Base-by-base conservation (phyloP, 2,329 filamentous ascomycete genomes). In the Ploettnerulaceae sp. region DNA sequence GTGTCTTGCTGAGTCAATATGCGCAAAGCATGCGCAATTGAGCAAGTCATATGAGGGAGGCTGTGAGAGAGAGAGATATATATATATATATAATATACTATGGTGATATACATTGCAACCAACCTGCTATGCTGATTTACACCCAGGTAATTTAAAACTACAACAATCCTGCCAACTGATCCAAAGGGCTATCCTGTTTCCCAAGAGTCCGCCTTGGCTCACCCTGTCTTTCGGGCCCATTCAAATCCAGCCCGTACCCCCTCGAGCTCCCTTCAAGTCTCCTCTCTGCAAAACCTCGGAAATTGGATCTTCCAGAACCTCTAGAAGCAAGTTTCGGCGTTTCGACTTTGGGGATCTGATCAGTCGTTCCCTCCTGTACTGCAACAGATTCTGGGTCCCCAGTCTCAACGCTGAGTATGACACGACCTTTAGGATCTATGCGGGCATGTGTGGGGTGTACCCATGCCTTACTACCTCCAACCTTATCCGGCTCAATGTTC, bases 381-480 rank as follows among this genome's bases (percentile, higher is more conserved):
- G 59, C 59, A 34, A 63, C 51, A 22, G 57, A 56, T 18, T 56
- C 56, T 1, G 43, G 37, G 43, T 61, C 51, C n/a, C 59, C 62
- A 17, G 32, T 14, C 1, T 35, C 29, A 2, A 65, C 56, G 2
- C 28, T 46, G 32, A 65, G 29, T 2, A 56, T 24, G 14, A 66
- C 52, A 11, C 47, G 42, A 1, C 63, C 63, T 36, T 58, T 57
- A 4, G 62, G 32, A 52, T 65, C 55, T 6, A 66, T 47, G 15
- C 38, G 51, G 2, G 62, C 63, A 36, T 51, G 48, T 15, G 36
- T 38, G 9, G 61, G 59, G 4, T 56, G 43, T 6, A 66, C 58
- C 39, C 54, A 61, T 7, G 53, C 40, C 45, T 65, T 66, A 21
- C 58, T 56, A 2, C 63, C 63, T 17, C 62, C 63, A 5, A 51